Percentiles rank a stretch among this genome's conserved stretches.
These are phyloP conservation scores for Tephrocybe rancida DNA, from an alignment of 768 basidiomycete species.

Conservation along the genomic window DNA sequence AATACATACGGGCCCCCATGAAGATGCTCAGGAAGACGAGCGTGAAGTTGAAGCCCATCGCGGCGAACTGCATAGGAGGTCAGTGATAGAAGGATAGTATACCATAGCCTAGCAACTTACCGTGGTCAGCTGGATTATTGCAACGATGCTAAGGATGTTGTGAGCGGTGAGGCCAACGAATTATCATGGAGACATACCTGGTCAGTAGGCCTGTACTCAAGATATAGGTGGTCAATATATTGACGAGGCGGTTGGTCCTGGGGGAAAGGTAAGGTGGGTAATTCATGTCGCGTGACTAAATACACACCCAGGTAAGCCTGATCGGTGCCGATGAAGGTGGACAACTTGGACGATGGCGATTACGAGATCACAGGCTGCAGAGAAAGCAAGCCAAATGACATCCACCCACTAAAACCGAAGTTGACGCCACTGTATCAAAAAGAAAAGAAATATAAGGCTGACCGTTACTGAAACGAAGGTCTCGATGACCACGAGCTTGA, in stretches of 20 bases:
- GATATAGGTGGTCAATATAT: neutral
- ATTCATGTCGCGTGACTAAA: neutral
- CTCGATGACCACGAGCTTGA: neutral
- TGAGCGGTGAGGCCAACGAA: neutral
- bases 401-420: neutral
- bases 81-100: neutral
- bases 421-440: neutral
- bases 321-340: neutral
- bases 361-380: neutral
- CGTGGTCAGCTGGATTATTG: neutral
- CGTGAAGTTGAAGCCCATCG: neutral
- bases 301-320: neutral
- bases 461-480: neutral
- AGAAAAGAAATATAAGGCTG: neutral
- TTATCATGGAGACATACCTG: neutral
- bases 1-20: neutral
- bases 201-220: conserved; percentile 1
- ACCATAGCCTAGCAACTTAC: neutral
- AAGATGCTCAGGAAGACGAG: neutral
- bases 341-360: neutral
- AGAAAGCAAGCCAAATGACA: neutral
- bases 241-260: neutral
- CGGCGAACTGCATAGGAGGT: neutral
- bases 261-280: neutral
- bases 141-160: neutral